These are phyloP conservation scores for Flagelloscypha sp. DNA, from an alignment of 768 basidiomycete species.

Conservation along the genomic window DNA sequence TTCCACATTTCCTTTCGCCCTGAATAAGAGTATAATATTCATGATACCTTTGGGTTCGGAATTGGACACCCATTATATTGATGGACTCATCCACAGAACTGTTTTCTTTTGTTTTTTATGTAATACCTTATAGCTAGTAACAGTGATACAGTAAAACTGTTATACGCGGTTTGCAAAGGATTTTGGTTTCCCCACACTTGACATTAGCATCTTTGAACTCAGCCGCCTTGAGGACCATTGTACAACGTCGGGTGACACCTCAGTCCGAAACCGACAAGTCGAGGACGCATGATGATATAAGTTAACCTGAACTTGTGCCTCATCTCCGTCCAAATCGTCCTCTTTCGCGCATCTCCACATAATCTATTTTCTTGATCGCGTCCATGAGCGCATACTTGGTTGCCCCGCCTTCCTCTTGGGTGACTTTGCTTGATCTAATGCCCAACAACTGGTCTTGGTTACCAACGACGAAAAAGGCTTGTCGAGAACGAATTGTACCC, in stretches of 20 bases:
- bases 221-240: constrained; percentile 81
- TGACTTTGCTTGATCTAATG: constrained; percentile 74
- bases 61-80: too few relatives aligned
- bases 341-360: constrained; percentile 88
- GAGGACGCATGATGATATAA: constrained; percentile 68
- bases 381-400: constrained; percentile 51
- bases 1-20: too few relatives aligned
- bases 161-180: too few relatives aligned
- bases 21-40: too few relatives aligned
- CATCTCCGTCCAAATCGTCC: constrained; percentile 94
- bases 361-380: constrained; percentile 88
- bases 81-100: too few relatives aligned
- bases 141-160: too few relatives aligned
- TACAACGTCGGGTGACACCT: constrained; percentile 86
- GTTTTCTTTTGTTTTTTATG: too few relatives aligned
- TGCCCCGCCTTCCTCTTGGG: constrained; percentile 48
- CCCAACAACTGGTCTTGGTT: constrained; percentile 81
- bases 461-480: constrained; percentile 64
- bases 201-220: constrained; percentile 94
- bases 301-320: constrained; percentile 79
- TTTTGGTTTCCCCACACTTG: constrained; percentile 94
- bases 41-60: too few relatives aligned
- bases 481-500: constrained; percentile 69
- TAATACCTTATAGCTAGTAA: too few relatives aligned
- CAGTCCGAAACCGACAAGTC: constrained; percentile 87